Base-by-base conservation (phyloP, 2,329 filamentous ascomycete genomes). In the Epichloe coenophiala region DNA sequence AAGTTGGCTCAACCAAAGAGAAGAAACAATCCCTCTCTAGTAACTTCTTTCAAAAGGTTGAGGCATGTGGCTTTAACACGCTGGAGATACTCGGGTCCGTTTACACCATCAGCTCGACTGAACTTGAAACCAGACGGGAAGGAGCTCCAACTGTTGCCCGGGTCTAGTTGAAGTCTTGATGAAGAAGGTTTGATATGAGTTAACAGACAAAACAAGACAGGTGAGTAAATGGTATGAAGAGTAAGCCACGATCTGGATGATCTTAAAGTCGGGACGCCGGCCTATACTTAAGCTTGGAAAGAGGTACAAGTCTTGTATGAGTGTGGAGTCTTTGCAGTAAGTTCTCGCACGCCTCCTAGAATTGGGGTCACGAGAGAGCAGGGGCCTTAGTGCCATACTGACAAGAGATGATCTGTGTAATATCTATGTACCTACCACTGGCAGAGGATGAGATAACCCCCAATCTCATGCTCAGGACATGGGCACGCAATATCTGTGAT, bases 381-480 rank as follows among this genome's bases (percentile, higher is more conserved):
- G 42, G 37, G 46, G 47, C 39, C 47, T 44, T 44, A 41, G 45
- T 46, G 19, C 45, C 41, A 45, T 52, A 44, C 45, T 45, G 37
- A 27, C 33, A 45, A 49, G 52, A 51, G 49, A 49, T 49, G 44
- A 52, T 49, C 23, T 27, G 23, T 27, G 23, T 17, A 17, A 17
- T 17, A 17, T 17, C 17, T 21, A 27, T 27, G 46, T 52, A 49
- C 52, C 50, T 52, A 49, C 52, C 50, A 46, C 51, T 43, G 48
- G 37, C 44, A 45, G 42, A 45, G 49, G 45, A 51, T 50, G 47
- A 49, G 50, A 55, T 54, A 35, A 54, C 37, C 48, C 43, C 49
- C 36, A 21, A 41, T 47, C 43, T 47, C 49, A 47, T 35, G 49
- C 35, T 38, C 27, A 47, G 44, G 45, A n/a, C 41, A 52, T 46